Base-by-base conservation (phyloP, 2,329 filamentous ascomycete species). In the Penicillium freii region DNA sequence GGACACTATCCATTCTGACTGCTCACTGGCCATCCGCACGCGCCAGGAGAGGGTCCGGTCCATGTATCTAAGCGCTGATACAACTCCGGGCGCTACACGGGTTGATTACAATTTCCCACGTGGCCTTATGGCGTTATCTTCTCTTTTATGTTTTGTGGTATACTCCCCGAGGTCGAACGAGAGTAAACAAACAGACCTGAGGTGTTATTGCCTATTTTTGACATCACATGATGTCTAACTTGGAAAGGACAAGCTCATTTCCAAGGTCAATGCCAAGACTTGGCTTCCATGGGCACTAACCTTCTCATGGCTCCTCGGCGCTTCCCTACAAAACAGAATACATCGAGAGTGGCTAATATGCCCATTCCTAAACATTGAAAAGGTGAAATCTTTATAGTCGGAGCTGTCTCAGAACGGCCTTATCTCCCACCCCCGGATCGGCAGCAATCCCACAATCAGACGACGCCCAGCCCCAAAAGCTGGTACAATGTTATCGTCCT, bases 381-480 rank as follows among this genome's bases (percentile, higher is more conserved):
- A 34, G 15, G 33, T 34, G 33, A 34, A 34, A 34, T 15, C 33
- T 34, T 34, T 6, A 34, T 17, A 7, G 33, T 34, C 3, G 2
- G 33, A 34, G 6, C 15, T 34, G 15, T 17, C 33, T 7, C 7
- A 15, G 33, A 17, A 34, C 15, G 15, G 3, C 33, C 5, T 34
- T 34, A 34, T 3, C 33, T 34, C 33, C 33, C 23, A 5, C 15
- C 64, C 5, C 5, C 0, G 73, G 74, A 29, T 72, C 74, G 1
- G 73, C 74, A 13, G 31, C 31, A 33, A 33, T 33, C 31, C 31
- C 31, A 13, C 31, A 15, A 15, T 33, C 31, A 10, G 5, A 33
- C 31, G 11, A 5, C 11, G 5, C 31, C 31, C 31, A 33, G 11
- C 31, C 31, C 11, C 31, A 0, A 33, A 33, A 6, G 5, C 5